A percentile compares a stretch with the other conserved stretches of the same genome.
Evolutionary conservation across 2,329 filamentous ascomycete genomes (phyloP).

Genomic region (Raffaelea albimanens): DNA sequence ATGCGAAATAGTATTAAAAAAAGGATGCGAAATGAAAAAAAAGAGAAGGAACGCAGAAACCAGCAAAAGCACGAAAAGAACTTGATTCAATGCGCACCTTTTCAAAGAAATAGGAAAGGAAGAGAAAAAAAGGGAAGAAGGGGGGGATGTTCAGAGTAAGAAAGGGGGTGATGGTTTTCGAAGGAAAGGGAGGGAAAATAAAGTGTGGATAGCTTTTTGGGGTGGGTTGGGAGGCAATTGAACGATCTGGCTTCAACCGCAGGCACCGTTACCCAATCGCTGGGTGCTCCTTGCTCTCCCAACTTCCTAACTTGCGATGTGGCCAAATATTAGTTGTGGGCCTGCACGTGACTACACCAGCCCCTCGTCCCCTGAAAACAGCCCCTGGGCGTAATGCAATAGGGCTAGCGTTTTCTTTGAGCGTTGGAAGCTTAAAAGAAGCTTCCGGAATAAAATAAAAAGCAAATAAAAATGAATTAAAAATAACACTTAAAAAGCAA

Average conservation of each 20-base stretch:
- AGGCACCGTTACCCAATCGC: too few species aligned
- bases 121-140: background rate
- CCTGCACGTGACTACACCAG: slow-evolving; percentile 10
- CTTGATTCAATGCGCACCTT: slow-evolving; percentile 1
- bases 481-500: too few species aligned
- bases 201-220: background rate
- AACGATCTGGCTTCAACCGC: slow-evolving; percentile 21
- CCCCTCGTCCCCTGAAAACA: background rate
- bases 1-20: background rate
- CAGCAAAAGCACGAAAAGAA: background rate
- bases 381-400: too few species aligned
- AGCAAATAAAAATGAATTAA: too few species aligned
- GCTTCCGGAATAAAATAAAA: background rate
- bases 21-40: slow-evolving; percentile 1
- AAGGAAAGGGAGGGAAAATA: slow-evolving; percentile 1
- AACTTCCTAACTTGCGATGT: slow-evolving; percentile 17
- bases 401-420: too few species aligned
- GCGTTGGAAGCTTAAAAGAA: too few species aligned
- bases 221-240: slow-evolving; percentile 4
- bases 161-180: background rate
- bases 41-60: slow-evolving; percentile 1
- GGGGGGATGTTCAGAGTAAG: slow-evolving; percentile 1
- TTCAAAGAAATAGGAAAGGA: slow-evolving; percentile 2
- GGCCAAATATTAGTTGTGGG: slow-evolving; percentile 13
- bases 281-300: too few species aligned